Conservation (phyloP, 495 filamentous ascomycete species). For the Trichoderma erinaceum region DNA sequence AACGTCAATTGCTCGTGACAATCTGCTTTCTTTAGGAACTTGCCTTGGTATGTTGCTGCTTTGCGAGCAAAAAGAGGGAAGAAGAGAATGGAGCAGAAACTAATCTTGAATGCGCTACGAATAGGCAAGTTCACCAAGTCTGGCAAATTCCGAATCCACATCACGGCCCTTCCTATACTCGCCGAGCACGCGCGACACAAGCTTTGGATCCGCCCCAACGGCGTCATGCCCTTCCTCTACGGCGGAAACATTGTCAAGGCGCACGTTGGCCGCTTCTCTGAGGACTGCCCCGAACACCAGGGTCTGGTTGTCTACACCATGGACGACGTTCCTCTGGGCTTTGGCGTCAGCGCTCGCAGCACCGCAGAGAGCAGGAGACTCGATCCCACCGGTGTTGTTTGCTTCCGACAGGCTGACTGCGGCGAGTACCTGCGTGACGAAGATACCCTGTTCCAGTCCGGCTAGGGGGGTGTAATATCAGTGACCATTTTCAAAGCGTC, state of each 20-base stretch:
- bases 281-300: constrained; percentile 78
- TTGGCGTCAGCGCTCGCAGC: constrained; percentile 63
- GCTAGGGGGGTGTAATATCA: constrained; percentile 5
- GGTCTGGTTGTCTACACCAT: constrained; percentile 71
- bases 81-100: no score
- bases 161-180: constrained; percentile 79
- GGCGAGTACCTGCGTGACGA: constrained; percentile 88
- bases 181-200: constrained; percentile 86
- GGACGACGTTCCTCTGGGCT: constrained; percentile 73
- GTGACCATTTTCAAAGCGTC: neutral
- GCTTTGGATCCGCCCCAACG: constrained; percentile 91
- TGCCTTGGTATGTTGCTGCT: constrained; percentile 62
- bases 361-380: constrained; percentile 73
- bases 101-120: neutral
- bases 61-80: no score
- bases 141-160: constrained; percentile 78
- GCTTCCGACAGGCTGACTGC: constrained; percentile 81
- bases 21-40: constrained; percentile 76
- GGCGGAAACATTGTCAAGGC: constrained; percentile 86
- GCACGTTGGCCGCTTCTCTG: constrained; percentile 80
- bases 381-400: constrained; percentile 81
- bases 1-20: constrained; percentile 68
- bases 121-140: constrained; percentile 83
- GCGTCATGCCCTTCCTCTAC: constrained; percentile 92
- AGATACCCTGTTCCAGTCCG: constrained; percentile 42